Evolutionary conservation across 2,329 filamentous ascomycete genomes (phyloP).

Genomic region (Colletotrichum paranaense): DNA sequence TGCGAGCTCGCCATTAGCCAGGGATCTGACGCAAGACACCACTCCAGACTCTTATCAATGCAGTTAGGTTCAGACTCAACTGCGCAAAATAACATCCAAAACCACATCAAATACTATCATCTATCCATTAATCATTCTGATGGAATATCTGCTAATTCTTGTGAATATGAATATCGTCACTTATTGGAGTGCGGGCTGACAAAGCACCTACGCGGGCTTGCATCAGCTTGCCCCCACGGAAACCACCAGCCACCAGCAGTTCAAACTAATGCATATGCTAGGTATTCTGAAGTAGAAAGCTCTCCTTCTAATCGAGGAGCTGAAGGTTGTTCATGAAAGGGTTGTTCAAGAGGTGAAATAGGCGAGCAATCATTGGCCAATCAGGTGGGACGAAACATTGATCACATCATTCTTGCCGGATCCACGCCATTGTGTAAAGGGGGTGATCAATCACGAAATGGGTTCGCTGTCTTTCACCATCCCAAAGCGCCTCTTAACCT

Average conservation of each 20-base stretch:
- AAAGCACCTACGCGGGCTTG: neutral
- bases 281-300: too few species aligned
- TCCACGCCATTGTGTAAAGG: conserved; percentile 26
- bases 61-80: neutral
- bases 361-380: conserved; percentile 3
- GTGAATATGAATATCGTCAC: neutral
- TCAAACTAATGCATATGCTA: too few species aligned
- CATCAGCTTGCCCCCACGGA: neutral
- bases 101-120: neutral
- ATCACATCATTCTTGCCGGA: conserved; percentile 30
- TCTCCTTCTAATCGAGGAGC: neutral
- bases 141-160: neutral
- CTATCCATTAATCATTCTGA: neutral
- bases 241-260: neutral
- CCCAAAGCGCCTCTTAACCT: neutral
- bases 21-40: conserved; percentile 21
- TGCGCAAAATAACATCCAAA: neutral
- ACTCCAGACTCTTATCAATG: neutral
- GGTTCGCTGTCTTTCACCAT: conserved; percentile 23
- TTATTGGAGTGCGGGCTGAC: neutral
- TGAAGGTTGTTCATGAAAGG: neutral
- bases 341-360: neutral
- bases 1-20: conserved; percentile 10
- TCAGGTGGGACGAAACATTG: neutral
- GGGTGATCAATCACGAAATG: conserved; percentile 34